These are phyloP conservation scores for Eutypa lata DNA, from an alignment of 2,329 filamentous ascomycete species.

Conservation along the genomic window DNA sequence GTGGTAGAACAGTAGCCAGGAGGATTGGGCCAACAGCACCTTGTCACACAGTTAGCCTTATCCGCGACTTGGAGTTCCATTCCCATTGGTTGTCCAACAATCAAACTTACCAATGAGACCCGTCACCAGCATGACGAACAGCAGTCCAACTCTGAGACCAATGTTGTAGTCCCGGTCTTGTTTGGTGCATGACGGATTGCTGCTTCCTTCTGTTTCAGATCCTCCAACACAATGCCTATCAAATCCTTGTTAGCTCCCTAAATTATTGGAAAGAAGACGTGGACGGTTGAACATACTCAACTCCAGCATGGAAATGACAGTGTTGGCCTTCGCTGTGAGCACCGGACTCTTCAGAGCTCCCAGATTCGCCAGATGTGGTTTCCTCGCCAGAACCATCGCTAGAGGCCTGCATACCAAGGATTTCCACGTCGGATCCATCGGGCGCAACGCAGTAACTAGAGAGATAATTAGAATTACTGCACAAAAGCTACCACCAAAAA, in stretches of 20 bases:
- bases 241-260: conserved; percentile 5
- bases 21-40: conserved; percentile 66
- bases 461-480: conserved; percentile 1
- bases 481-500: background rate
- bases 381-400: conserved; percentile 11
- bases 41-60: conserved; percentile 8
- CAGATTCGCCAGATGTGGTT: conserved; percentile 14
- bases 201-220: conserved; percentile 36
- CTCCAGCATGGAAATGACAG: conserved; percentile 73
- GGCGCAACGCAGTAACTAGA: conserved; percentile 60
- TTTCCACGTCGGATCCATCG: conserved; percentile 58
- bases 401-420: conserved; percentile 38
- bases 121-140: conserved; percentile 69
- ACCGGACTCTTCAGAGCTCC: conserved; percentile 13
- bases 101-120: conserved; percentile 56
- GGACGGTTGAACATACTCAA: conserved; percentile 56
- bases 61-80: background rate
- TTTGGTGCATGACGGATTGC: conserved; percentile 39
- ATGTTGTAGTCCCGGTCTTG: conserved; percentile 60
- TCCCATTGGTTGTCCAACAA: background rate
- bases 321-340: conserved; percentile 34
- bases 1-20: conserved; percentile 54
- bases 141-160: conserved; percentile 63
- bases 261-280: background rate
- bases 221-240: conserved; percentile 55